These are phyloP conservation scores for Pyrenophora teres DNA, from an alignment of 2,329 filamentous ascomycete genomes.

Conservation along the genomic window DNA sequence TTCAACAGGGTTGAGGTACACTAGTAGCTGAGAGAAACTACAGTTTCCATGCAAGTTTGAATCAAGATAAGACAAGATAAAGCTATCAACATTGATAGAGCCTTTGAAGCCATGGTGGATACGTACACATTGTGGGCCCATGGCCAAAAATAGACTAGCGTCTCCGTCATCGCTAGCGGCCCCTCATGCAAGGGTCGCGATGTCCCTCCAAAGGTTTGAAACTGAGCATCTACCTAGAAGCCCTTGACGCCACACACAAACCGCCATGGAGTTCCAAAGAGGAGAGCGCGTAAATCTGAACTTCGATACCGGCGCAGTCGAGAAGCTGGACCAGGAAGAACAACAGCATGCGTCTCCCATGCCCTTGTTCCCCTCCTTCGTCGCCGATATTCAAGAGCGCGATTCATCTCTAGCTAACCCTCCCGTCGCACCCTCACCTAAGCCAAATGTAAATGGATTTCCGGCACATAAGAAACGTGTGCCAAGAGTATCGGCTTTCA, in stretches of 20 bases:
- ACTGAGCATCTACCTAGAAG: not conserved
- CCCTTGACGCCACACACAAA: slow-evolving; percentile 4
- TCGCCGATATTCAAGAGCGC: slow-evolving; percentile 82
- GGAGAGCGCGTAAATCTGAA: slow-evolving; percentile 67
- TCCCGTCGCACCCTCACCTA: slow-evolving; percentile 65
- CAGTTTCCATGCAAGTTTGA: no score
- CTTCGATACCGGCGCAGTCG: slow-evolving; percentile 59
- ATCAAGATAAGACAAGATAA: no score
- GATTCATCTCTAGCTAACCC: slow-evolving; percentile 64
- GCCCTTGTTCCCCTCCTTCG: slow-evolving; percentile 48
- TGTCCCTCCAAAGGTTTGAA: slow-evolving; percentile 4
- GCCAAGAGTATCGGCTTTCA: slow-evolving; percentile 73
- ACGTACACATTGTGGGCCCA: no score
- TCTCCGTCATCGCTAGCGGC: not conserved
- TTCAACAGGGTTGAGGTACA: no score
- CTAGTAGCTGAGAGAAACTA: no score
- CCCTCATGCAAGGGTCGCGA: slow-evolving; percentile 6
- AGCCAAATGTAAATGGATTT: slow-evolving; percentile 69
- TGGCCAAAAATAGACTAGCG: no score
- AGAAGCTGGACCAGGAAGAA: slow-evolving; percentile 42
- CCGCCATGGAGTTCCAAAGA: slow-evolving; percentile 53
- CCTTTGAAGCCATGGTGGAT: not conserved
- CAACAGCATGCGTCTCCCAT: slow-evolving; percentile 18
- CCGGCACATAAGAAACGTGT: slow-evolving; percentile 83
- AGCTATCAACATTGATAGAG: not conserved